Evolutionary conservation across 495 filamentous ascomycete genomes (phyloP), one percentile per base, ranked within the genome.

Genomic region (Podospora pseudoanserina): DNA sequence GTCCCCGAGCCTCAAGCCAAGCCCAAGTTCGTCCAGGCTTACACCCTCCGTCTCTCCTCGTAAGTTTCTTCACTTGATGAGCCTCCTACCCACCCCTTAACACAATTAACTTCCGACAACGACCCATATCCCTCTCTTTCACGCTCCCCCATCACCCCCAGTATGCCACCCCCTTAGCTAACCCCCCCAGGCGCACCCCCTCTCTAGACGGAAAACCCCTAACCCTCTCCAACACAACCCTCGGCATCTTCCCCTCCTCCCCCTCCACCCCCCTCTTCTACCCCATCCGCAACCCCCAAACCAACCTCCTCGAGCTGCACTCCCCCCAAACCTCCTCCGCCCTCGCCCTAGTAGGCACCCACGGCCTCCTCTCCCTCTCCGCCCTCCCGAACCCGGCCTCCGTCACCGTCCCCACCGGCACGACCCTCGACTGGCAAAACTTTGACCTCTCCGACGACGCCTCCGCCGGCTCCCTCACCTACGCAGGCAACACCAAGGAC

Each of bases 321-420:
- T 76, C 74, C 34, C 76, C 77, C 67, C 73, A 77, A 19, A 60
- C 73, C 11, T 72, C 71, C 60, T 70, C 72, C 39, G 69, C 74
- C 15, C 70, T 82, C 49, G 77, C 74, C 11, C 75, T 82, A 15
- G 34, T 79, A 9, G 80, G 80, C 28, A 69, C 68, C 18, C 69
- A 75, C 65, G 73, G 75, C 65, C 70, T 81, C 66, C 69, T 79
- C 56, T 74, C 71, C 65, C 70, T 81, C 23, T 73, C 73, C 32
- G 70, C 75, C 67, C 70, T 81, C 61, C 66, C 67, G n/a, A 77
- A 81, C 70, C 80, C 80, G 20, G 71, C 59, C 39, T 66, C 66
- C 2, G 68, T 44, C 18, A 55, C 71, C 3, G 71, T 75, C 5
- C 71, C 72, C 20, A 74, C 70, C 15, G 80, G 79, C 18, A 68